Conservation (phyloP, 305 asterid genomes). For the Ilex paraguariensis region DNA sequence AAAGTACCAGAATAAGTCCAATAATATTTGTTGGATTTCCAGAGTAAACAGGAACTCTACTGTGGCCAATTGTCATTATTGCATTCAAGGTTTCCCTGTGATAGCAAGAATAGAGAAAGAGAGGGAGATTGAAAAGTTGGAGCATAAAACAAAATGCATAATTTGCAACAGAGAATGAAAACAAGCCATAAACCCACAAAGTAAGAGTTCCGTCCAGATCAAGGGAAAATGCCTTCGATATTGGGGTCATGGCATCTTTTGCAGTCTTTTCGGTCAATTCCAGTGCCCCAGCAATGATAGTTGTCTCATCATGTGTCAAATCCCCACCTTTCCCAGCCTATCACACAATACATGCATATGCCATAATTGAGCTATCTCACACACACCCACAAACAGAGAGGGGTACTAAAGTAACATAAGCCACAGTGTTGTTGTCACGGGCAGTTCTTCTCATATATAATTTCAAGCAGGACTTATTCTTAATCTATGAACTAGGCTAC, state of each 20-base stretch:
- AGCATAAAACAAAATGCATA: background rate
- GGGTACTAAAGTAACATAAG: too few species aligned
- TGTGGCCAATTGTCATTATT: conserved; percentile 95
- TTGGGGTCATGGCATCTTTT: conserved; percentile 96
- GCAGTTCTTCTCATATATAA: too few species aligned
- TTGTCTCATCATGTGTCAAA: conserved; percentile 96
- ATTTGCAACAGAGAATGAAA: conserved; percentile 12
- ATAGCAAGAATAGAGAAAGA: conserved; percentile 6
- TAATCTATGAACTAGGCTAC: too few species aligned
- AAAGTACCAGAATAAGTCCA: conserved; percentile 83
- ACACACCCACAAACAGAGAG: too few species aligned
- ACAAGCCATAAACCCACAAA: conserved; percentile 60
- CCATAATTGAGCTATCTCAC: too few species aligned
- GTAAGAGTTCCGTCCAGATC: conserved; percentile 79
- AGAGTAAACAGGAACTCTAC: conserved; percentile 88
- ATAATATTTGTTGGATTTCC: conserved; percentile 71
- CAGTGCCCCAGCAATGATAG: conserved; percentile 94
- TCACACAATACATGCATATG: background rate
- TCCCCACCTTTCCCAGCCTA: conserved; percentile 99
- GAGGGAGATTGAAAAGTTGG: conserved; percentile 1
- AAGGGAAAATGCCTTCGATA: conserved; percentile 93
- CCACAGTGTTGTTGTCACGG: too few species aligned
- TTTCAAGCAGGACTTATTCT: too few species aligned
- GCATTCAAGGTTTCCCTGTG: conserved; percentile 87
- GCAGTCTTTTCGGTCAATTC: conserved; percentile 91